phyloP scores from a whole-genome alignment of 371 early-diverging fungal genomes.

The Mortierella sp. region DNA sequence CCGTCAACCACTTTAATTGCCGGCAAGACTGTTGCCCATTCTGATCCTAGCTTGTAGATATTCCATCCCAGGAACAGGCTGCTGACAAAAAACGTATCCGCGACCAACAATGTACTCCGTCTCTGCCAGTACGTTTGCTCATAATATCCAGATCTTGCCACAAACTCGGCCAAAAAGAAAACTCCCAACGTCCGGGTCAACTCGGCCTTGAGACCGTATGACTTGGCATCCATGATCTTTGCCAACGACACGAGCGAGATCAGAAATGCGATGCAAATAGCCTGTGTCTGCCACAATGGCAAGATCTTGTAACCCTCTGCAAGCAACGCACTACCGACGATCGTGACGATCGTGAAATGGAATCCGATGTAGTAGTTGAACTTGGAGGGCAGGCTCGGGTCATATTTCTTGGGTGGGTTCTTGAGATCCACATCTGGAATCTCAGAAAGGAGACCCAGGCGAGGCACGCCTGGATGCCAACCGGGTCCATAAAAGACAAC shows the following conservation, averaged over 20 bases:
- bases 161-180: slow-evolving; percentile 48
- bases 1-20: background rate
- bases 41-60: slow-evolving; percentile 44
- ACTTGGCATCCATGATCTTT: slow-evolving; percentile 49
- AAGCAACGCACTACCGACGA: slow-evolving; percentile 39
- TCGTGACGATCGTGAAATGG: slow-evolving; percentile 53
- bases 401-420: slow-evolving; percentile 60
- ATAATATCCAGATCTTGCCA: slow-evolving; percentile 45
- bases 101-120: slow-evolving; percentile 42
- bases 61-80: slow-evolving; percentile 52
- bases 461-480: slow-evolving; percentile 63
- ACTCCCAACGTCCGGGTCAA: slow-evolving; percentile 28
- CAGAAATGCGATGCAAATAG: slow-evolving; percentile 34
- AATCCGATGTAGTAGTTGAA: slow-evolving; percentile 54
- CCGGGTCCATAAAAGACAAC: slow-evolving; percentile 70
- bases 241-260: slow-evolving; percentile 32
- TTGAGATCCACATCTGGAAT: slow-evolving; percentile 59
- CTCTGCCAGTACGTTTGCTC: slow-evolving; percentile 48
- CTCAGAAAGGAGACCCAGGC: slow-evolving; percentile 59
- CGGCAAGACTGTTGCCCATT: slow-evolving; percentile 18
- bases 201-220: slow-evolving; percentile 45
- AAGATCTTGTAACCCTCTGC: slow-evolving; percentile 51
- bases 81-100: slow-evolving; percentile 43
- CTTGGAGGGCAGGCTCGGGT: slow-evolving; percentile 54
- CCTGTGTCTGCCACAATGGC: slow-evolving; percentile 43